Base-by-base conservation (phyloP, 148 eudicot genomes). In the Polygonum maritimum region DNA sequence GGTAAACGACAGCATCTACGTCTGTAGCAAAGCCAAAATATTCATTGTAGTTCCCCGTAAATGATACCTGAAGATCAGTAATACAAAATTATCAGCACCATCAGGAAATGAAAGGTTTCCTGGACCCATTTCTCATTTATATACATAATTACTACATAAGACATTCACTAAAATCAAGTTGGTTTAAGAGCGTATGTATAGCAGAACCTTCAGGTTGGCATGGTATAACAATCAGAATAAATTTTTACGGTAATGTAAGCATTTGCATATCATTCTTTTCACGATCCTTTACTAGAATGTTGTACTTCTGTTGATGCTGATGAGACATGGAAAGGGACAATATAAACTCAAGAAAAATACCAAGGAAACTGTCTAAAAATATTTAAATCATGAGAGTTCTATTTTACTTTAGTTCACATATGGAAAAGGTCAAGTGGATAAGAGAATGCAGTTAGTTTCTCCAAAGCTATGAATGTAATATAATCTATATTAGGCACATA, bases 1-100 rank as follows among this genome's bases (percentile, higher is more conserved):
- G 84, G 86, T 91, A 96, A 77, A 87, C 90, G 60, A 96, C 94
- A 75, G 99, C 99, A 80, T 96, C 99, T 47, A 96, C 93, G 85
- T 96, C 98, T 3, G 94, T 96, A 75, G 93, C 83, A 65, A 83
- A 79, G 55, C 99, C 97, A 87, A 96, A 96, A 82, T 96, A 96
- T 82, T 92, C 99, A 0, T 74, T 78, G 83, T 96, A 96, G 86
- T 96, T 96, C 80, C 99, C 99, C 10, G 97, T 92, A 81, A 96
- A 96, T 45, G 81, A 84, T 71, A 92, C 84, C 98, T 96, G 48
- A 39, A 36, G 40, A 63, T 63, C 18, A 62, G 16, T 62, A 21
- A 35, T 13, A 38, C 10, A 13, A 14, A 67, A 36, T 67, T 36
- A 7, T 67, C 71, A 67, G 71, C 38, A 67, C 45, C 38, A 67